Base-by-base conservation (phyloP, 768 basidiomycete genomes). In the Amanita fuliginea region DNA sequence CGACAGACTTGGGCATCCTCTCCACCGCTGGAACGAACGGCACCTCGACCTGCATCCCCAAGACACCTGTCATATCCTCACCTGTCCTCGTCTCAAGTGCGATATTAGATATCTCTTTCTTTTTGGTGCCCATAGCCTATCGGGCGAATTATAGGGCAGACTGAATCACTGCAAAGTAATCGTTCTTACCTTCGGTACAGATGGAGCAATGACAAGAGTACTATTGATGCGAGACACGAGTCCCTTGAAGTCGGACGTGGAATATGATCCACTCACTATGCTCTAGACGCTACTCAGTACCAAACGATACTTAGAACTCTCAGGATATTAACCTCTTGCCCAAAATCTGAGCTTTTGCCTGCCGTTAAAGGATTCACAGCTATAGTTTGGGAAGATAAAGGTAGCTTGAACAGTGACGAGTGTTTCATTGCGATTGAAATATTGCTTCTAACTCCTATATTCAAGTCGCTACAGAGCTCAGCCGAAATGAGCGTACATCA, bases 1-100 rank as follows among this genome's bases (percentile, higher is more conserved):
- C 78, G 28, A 66, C 65, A 33, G 57, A 54, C 40, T 62, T 60
- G 18, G 54, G 60, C 2, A 59, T 62, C 16, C 90, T 77, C 57
- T 80, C 73, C 0, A 76, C 64, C 1, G 78, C 73, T 42, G 89
- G 89, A 7, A 94, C 72, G 54, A 82, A 94, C 1, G 90, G 80
- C 6, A 92, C 76, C 63, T 90, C 88, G 32, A 78, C 73, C 47
- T 80, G 74, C 63, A 71, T 74, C 19, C 67, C 69, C 9, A 64
- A 60, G 4, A 60, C 50, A 35, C 56, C 61, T 45, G 59, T 57
- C 48, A 54, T 39, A 45, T 58, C 40, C 26, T 46, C 51, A 16
- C 46, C 47, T 24, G 49, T 44, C 2, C 46, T 44, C 16, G 45
- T 55, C 28, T 47, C 54, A n/a, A 52, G 52, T 10, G 52, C 51